phyloP scores from a whole-genome alignment of 805 yeast genomes.

The Saccharomycopsis fibuligera region DNA sequence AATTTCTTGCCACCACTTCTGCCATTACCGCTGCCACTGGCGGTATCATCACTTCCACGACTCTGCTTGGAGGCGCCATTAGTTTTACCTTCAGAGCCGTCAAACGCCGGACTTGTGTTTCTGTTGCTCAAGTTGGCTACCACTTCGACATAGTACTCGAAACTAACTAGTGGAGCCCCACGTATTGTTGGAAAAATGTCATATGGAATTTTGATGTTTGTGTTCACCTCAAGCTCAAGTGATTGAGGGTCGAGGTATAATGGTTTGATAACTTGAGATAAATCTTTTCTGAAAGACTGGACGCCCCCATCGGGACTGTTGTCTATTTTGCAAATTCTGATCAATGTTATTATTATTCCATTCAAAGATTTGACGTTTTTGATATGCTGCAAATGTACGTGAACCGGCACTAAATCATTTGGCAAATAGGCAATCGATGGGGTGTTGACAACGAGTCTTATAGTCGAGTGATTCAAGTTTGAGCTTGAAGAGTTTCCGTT shows the following conservation, averaged over 20 bases:
- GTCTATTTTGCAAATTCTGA: conserved; percentile 66
- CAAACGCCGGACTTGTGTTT: conserved; percentile 31
- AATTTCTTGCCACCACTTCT: neutral
- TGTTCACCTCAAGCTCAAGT: conserved; percentile 43
- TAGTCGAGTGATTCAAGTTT: conserved; percentile 2
- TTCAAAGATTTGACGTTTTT: conserved; percentile 61
- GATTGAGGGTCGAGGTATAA: conserved; percentile 68
- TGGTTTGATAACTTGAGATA: conserved; percentile 72
- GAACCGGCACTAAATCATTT: conserved; percentile 76
- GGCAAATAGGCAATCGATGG: conserved; percentile 66
- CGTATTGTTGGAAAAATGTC: conserved; percentile 82
- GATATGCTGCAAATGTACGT: conserved; percentile 59
- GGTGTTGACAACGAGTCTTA: conserved; percentile 36
- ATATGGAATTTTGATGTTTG: conserved; percentile 67
- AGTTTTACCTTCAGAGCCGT: conserved; percentile 1
- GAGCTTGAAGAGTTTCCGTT: neutral
- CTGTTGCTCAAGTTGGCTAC: conserved; percentile 76
- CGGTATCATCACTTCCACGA: neutral
- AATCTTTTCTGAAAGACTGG: conserved; percentile 71
- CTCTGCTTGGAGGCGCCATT: too few species aligned
- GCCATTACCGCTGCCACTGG: neutral
- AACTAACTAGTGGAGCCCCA: conserved; percentile 64
- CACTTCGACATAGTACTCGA: conserved; percentile 81
- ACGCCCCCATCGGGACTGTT: conserved; percentile 34
- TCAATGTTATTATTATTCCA: conserved; percentile 74